Percentiles rank a stretch among this genome's conserved stretches.
Conservation (phyloP, 176 grass and related monocot genomes). For the Carex parvula region DNA sequence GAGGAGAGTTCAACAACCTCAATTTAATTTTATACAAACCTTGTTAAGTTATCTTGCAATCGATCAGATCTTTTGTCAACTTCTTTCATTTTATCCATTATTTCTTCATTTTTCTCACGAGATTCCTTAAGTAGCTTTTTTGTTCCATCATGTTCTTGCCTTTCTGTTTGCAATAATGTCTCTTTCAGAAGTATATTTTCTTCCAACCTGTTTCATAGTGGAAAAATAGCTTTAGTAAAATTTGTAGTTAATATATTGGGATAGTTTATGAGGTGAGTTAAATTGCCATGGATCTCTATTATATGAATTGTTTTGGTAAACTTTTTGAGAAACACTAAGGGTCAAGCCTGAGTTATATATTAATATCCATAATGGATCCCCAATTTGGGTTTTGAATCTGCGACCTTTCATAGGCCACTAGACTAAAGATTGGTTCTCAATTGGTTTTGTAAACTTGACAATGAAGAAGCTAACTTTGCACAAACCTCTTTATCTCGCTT, state of each 20-base stretch:
- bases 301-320: slow-evolving; percentile 6
- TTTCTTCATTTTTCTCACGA: slow-evolving; percentile 36
- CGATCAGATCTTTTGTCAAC: slow-evolving; percentile 39
- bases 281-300: background rate
- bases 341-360: too few relatives aligned
- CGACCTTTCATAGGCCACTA: too few relatives aligned
- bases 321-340: background rate
- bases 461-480: background rate
- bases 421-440: too few relatives aligned
- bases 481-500: slow-evolving; percentile 58
- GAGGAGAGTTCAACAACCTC: background rate
- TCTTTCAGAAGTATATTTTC: slow-evolving; percentile 34
- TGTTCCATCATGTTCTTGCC: slow-evolving; percentile 41
- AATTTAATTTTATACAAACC: slow-evolving; percentile 26
- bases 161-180: slow-evolving; percentile 47
- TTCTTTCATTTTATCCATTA: slow-evolving; percentile 50
- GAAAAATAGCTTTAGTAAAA: slow-evolving; percentile 19
- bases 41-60: slow-evolving; percentile 60
- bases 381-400: too few relatives aligned
- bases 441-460: slow-evolving; percentile 19
- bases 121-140: slow-evolving; percentile 41
- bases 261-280: background rate
- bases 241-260: slow-evolving; percentile 13
- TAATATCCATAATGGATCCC: too few relatives aligned
- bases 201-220: slow-evolving; percentile 7